Evolutionary conservation across 2,329 filamentous ascomycete genomes (phyloP).

Genomic region (Hypoxylon sp.): DNA sequence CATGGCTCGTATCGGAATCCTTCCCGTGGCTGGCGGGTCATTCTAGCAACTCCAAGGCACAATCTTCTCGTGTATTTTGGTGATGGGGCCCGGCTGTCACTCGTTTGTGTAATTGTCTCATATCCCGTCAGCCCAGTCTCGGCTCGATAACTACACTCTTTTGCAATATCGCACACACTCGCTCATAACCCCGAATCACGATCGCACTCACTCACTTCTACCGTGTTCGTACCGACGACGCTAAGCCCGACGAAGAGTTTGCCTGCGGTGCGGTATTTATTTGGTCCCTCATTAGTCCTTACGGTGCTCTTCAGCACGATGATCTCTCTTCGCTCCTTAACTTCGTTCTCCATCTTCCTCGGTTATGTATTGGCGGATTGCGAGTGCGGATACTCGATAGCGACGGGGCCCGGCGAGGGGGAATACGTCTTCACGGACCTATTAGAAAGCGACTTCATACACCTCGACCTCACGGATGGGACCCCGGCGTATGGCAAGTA

Average conservation of each 20-base stretch:
- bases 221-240: slow-evolving; percentile 2
- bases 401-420: slow-evolving; percentile 55
- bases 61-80: not conserved
- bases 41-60: slow-evolving; percentile 6
- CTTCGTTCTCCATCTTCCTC: slow-evolving; percentile 35
- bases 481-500: slow-evolving; percentile 51
- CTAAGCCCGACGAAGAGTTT: not conserved
- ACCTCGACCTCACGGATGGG: slow-evolving; percentile 60
- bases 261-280: not conserved
- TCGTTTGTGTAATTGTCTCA: slow-evolving; percentile 26
- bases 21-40: slow-evolving; percentile 5
- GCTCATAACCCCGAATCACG: slow-evolving; percentile 16
- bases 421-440: slow-evolving; percentile 73
- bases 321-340: slow-evolving; percentile 33
- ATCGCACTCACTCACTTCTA: slow-evolving; percentile 8
- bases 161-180: slow-evolving; percentile 8
- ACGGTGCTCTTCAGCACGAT: slow-evolving; percentile 20
- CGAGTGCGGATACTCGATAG: slow-evolving; percentile 77
- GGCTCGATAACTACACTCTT: slow-evolving; percentile 16
- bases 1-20: not conserved
- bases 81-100: slow-evolving; percentile 11
- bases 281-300: not conserved
- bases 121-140: slow-evolving; percentile 15
- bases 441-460: slow-evolving; percentile 78
- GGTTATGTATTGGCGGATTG: slow-evolving; percentile 61